A percentile compares a stretch with the other conserved stretches of the same genome.
phyloP scores from a whole-genome alignment of 2,329 filamentous ascomycete species.

The Aspergillus brasiliensis region DNA sequence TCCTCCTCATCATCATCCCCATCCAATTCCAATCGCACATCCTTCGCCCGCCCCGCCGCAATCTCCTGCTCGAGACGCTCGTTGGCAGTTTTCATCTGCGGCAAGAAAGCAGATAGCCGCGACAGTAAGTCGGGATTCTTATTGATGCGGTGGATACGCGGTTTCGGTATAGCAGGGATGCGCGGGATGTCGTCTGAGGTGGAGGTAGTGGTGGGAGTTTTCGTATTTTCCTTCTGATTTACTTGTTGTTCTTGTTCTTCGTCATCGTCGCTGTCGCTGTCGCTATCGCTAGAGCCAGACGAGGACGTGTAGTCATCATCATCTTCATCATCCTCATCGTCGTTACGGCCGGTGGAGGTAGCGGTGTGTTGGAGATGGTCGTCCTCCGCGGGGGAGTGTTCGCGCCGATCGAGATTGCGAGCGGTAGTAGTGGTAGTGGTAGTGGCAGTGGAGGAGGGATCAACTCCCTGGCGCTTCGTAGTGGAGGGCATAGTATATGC shows the following conservation, averaged over 20 bases:
- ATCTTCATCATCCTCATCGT: slow-evolving; percentile 20
- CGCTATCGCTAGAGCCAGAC: slow-evolving; percentile 27
- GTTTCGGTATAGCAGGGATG: slow-evolving; percentile 36
- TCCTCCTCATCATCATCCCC: slow-evolving; percentile 34
- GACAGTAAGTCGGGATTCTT: slow-evolving; percentile 35
- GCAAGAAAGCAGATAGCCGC: slow-evolving; percentile 45
- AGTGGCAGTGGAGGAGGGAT: not conserved
- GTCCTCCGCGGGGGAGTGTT: not conserved
- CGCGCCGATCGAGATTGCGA: not conserved
- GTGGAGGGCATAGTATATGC: not conserved
- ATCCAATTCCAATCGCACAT: slow-evolving; percentile 39
- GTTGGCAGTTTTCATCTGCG: slow-evolving; percentile 47
- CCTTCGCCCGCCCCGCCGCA: slow-evolving; percentile 33
- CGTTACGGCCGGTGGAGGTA: not conserved
- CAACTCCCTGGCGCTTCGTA: not conserved
- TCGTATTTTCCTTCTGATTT: no score
- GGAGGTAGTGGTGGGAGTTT: not conserved
- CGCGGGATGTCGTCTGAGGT: slow-evolving; percentile 26
- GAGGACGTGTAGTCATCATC: slow-evolving; percentile 28
- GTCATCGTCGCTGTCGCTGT: slow-evolving; percentile 27
- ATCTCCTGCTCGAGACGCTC: slow-evolving; percentile 43
- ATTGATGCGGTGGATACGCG: slow-evolving; percentile 33
- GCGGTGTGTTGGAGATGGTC: not conserved
- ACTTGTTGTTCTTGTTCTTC: slow-evolving; percentile 9
- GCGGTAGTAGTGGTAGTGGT: not conserved